These are phyloP conservation scores for Chytriomyces sp. DNA, from an alignment of 192 early-diverging fungal species.

Conservation along the genomic window DNA sequence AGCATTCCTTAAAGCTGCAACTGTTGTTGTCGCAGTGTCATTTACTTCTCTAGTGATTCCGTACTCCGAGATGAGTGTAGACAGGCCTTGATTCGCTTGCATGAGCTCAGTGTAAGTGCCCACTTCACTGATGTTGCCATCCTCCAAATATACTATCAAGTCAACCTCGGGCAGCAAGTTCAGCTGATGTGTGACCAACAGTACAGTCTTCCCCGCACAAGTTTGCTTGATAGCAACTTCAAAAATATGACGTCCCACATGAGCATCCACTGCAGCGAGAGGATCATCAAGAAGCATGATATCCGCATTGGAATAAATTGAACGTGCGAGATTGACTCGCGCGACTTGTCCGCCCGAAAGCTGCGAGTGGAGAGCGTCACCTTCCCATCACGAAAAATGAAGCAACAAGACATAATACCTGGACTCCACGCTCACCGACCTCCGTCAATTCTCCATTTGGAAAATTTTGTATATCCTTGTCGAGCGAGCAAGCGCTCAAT, in stretches of 20 bases:
- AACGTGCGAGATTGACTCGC: slow-evolving; percentile 54
- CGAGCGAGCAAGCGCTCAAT: slow-evolving; percentile 57
- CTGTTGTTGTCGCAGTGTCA: no score
- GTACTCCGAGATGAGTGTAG: slow-evolving; percentile 35
- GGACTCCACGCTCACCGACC: slow-evolving; percentile 46
- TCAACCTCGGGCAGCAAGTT: slow-evolving; percentile 61
- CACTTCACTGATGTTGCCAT: slow-evolving; percentile 63
- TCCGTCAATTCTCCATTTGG: slow-evolving; percentile 37
- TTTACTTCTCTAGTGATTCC: background rate
- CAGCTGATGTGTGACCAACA: slow-evolving; percentile 72
- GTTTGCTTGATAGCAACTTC: slow-evolving; percentile 57
- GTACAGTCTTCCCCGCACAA: slow-evolving; percentile 55
- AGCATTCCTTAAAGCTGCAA: no score
- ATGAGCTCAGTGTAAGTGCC: slow-evolving; percentile 59
- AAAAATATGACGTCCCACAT: slow-evolving; percentile 65
- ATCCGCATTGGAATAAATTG: slow-evolving; percentile 65
- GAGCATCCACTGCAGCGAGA: slow-evolving; percentile 67
- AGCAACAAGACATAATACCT: slow-evolving; percentile 66
- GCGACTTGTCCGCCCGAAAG: slow-evolving; percentile 73
- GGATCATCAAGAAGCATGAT: slow-evolving; percentile 77
- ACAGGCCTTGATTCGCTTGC: slow-evolving; percentile 33
- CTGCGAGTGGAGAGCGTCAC: no score
- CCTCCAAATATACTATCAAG: slow-evolving; percentile 62
- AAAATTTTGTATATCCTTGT: slow-evolving; percentile 37
- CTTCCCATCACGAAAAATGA: slow-evolving; percentile 53